Percentiles rank a stretch among this genome's conserved stretches.
Evolutionary conservation across 2,329 filamentous ascomycete genomes (phyloP).

Genomic region (Pseudopyricularia cyperi): DNA sequence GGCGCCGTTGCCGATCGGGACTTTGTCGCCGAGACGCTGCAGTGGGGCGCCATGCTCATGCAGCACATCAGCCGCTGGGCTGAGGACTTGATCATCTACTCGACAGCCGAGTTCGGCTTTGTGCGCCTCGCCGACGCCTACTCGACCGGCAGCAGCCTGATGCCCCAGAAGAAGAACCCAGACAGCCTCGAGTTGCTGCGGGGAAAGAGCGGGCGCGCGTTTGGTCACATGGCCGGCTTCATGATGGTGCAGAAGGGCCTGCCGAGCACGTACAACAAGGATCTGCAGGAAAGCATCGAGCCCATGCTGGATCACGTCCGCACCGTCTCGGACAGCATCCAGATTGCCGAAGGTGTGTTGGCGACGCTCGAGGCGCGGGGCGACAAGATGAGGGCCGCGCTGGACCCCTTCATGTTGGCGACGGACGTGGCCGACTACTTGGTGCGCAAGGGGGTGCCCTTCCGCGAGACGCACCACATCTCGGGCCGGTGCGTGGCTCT

Average conservation of each 20-base stretch:
- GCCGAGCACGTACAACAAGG: slow-evolving; percentile 79
- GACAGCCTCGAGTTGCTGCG: slow-evolving; percentile 59
- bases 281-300: slow-evolving; percentile 79
- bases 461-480: slow-evolving; percentile 75
- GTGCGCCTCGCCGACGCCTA: slow-evolving; percentile 68
- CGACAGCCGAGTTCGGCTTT: slow-evolving; percentile 62
- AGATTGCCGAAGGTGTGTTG: slow-evolving; percentile 72
- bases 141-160: slow-evolving; percentile 60
- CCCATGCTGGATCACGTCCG: slow-evolving; percentile 76
- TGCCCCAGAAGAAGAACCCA: slow-evolving; percentile 77
- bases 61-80: slow-evolving; percentile 68
- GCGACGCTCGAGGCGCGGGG: slow-evolving; percentile 57
- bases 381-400: slow-evolving; percentile 64
- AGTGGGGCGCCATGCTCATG: slow-evolving; percentile 70
- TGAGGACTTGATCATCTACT: slow-evolving; percentile 80
- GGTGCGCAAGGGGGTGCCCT: slow-evolving; percentile 60
- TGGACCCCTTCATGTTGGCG: slow-evolving; percentile 76
- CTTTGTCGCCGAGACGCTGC: slow-evolving; percentile 70
- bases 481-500: slow-evolving; percentile 62
- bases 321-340: slow-evolving; percentile 67
- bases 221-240: slow-evolving; percentile 70
- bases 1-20: slow-evolving; percentile 64
- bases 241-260: slow-evolving; percentile 62
- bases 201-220: slow-evolving; percentile 64
- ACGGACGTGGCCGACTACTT: slow-evolving; percentile 57